phyloP scores from a whole-genome alignment of 306 rosid species.

The Cucumis cinereus region DNA sequence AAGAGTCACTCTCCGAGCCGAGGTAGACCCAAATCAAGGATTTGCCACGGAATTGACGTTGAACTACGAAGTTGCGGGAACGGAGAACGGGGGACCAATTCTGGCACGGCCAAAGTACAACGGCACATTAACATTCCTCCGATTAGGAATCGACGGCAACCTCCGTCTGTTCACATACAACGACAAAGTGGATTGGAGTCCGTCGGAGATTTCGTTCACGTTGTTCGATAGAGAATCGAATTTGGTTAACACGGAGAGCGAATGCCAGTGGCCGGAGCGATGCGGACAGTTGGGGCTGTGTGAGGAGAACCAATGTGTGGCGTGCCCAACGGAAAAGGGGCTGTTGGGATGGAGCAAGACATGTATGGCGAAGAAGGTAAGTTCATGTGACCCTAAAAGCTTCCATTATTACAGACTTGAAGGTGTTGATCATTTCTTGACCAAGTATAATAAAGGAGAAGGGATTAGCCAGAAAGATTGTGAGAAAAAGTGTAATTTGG shows the following conservation, averaged over 20 bases:
- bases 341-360: conserved; percentile 39
- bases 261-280: conserved; percentile 41
- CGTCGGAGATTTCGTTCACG: conserved; percentile 42
- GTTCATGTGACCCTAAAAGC: conserved; percentile 21
- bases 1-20: conserved; percentile 20
- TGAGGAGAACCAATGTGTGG: conserved; percentile 59
- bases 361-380: conserved; percentile 29
- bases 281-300: conserved; percentile 54
- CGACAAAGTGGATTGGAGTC: conserved; percentile 25
- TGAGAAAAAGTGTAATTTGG: conserved; percentile 33
- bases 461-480: conserved; percentile 25
- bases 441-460: conserved; percentile 26
- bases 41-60: conserved; percentile 20
- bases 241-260: conserved; percentile 20
- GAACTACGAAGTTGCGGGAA: conserved; percentile 10
- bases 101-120: conserved; percentile 51
- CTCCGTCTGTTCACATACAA: conserved; percentile 40
- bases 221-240: conserved; percentile 31
- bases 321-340: conserved; percentile 44
- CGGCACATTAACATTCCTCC: conserved; percentile 35
- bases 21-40: conserved; percentile 9
- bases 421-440: conserved; percentile 57
- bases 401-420: conserved; percentile 45
- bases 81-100: conserved; percentile 2
- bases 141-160: conserved; percentile 72